Evolutionary conservation across 2,329 filamentous ascomycete species (phyloP), one percentile per base, ranked within the genome.

Genomic region (Mycosphaerella arachidis): DNA sequence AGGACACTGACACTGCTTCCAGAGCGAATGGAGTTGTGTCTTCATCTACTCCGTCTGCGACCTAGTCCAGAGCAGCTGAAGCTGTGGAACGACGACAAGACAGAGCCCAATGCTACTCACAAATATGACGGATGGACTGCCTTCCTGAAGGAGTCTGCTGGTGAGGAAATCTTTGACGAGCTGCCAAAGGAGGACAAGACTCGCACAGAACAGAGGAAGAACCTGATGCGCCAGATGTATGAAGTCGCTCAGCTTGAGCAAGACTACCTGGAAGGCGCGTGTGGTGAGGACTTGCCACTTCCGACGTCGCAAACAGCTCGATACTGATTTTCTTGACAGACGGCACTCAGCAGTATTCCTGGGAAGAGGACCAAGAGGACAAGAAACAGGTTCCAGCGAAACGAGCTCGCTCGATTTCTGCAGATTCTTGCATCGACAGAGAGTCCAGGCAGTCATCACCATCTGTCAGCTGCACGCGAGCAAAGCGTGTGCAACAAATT

Each of bases 11-110:
- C 37, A 69, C 59, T 3, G 29, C 6, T 2, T 16, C 10, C 54
- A 72, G 71, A 70, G 55, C 70, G 71, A 7, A 67, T 69, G 59
- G 60, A 59, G 8, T 59, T 73, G 6, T 66, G 68, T 29, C 33
- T 73, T 12, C 70, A 72, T 57, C 62, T 73, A 1, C 64, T 73
- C 30, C 66, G 68, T 16, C 56, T 73, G 18, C 64, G 70, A 31
- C 70, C 71, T 6, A 62, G 53, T 16, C 67, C 70, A 12, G 67
- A 64, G 16, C 61, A 70, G 48, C 61, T 72, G 33, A 63, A 61
- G 45, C 54, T 58, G 7, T 72, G 69, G 71, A 71, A 72, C 59
- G 50, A 63, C 1, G 57, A 64, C 33, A 63, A 57, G 24, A 58
- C 59, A 1, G 61, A 67, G 35, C 53, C 67, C 13, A 62, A 68